phyloP scores from a whole-genome alignment of 2,329 filamentous ascomycete species.

The Acrocalymma vagum region DNA sequence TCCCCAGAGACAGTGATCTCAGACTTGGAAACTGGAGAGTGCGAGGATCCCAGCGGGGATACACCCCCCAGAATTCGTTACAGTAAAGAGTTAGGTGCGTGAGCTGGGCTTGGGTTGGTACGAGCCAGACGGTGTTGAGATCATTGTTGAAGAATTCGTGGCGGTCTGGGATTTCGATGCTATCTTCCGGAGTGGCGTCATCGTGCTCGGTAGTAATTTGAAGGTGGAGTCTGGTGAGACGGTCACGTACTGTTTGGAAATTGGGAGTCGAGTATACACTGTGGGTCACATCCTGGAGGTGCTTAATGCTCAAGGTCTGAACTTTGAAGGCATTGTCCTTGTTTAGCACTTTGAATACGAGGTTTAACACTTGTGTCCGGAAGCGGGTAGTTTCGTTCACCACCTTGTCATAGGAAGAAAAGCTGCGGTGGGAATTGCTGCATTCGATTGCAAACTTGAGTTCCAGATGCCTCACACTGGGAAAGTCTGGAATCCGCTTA shows the following conservation, averaged over 20 bases:
- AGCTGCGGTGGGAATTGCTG: too few species aligned
- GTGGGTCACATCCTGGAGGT: constrained; percentile 28
- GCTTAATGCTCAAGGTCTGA: constrained; percentile 24
- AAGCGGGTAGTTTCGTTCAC: constrained; percentile 16
- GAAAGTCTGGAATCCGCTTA: too few species aligned
- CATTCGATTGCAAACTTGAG: constrained; percentile 17
- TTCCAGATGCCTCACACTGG: constrained; percentile 11
- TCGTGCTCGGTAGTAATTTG: constrained; percentile 27
- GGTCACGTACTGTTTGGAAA: constrained; percentile 23
- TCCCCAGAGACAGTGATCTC: constrained; percentile 47
- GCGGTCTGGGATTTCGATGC: constrained; percentile 11
- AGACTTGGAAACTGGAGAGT: constrained; percentile 48
- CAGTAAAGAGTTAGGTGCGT: constrained; percentile 49
- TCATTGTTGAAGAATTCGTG: constrained; percentile 5
- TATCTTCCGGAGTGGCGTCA: constrained; percentile 18
- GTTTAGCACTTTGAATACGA: constrained; percentile 9
- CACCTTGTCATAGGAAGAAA: constrained; percentile 1
- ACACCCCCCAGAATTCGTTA: constrained; percentile 46
- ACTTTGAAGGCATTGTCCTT: constrained; percentile 9
- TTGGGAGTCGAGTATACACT: constrained; percentile 11
- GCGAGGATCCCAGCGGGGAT: constrained; percentile 46
- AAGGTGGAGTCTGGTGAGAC: constrained; percentile 23
- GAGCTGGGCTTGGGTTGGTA: constrained; percentile 15
- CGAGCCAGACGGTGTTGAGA: constrained; percentile 5
- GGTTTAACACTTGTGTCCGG: constrained; percentile 12